phyloP scores from a whole-genome alignment of 192 early-diverging fungal genomes.

The Jimgerdemannia lactiflua region DNA sequence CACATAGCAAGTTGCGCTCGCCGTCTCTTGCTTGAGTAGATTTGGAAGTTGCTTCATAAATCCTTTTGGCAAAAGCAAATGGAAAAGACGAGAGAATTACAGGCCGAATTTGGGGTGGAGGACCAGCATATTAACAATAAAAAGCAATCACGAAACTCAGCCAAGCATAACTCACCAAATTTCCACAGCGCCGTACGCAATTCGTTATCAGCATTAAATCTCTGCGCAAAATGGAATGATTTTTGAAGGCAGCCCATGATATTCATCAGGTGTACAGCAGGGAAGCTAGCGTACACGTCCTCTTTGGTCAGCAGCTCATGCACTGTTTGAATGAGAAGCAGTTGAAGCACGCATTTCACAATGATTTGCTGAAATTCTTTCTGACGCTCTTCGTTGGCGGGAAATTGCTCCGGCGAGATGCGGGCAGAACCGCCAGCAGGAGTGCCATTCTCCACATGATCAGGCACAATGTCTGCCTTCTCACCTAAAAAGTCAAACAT shows the following conservation, averaged over 20 bases:
- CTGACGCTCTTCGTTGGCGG: slow-evolving; percentile 48
- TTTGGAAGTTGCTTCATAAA: slow-evolving; percentile 91
- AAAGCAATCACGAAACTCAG: background rate
- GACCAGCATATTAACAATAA: background rate
- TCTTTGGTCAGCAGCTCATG: slow-evolving; percentile 67
- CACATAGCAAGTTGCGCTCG: slow-evolving; percentile 61
- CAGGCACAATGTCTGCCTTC: slow-evolving; percentile 19
- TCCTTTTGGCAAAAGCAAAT: slow-evolving; percentile 35
- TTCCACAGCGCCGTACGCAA: slow-evolving; percentile 79
- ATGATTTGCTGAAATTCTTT: slow-evolving; percentile 82
- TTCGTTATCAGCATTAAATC: slow-evolving; percentile 76
- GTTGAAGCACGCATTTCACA: slow-evolving; percentile 86
- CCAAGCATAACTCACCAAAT: slow-evolving; percentile 34
- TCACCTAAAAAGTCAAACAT: slow-evolving; percentile 12
- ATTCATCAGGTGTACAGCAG: slow-evolving; percentile 63
- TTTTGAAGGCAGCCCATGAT: slow-evolving; percentile 79
- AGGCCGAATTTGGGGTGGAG: background rate
- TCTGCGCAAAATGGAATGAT: slow-evolving; percentile 74
- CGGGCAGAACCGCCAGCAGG: slow-evolving; percentile 20
- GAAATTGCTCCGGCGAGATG: slow-evolving; percentile 7
- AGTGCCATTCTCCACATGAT: slow-evolving; percentile 3
- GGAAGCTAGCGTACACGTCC: slow-evolving; percentile 54
- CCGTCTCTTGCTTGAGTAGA: slow-evolving; percentile 88
- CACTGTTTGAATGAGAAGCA: slow-evolving; percentile 86
- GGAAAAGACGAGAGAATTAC: background rate